Conservation (phyloP, 345 rosid species). For the Turnera subulata region DNA sequence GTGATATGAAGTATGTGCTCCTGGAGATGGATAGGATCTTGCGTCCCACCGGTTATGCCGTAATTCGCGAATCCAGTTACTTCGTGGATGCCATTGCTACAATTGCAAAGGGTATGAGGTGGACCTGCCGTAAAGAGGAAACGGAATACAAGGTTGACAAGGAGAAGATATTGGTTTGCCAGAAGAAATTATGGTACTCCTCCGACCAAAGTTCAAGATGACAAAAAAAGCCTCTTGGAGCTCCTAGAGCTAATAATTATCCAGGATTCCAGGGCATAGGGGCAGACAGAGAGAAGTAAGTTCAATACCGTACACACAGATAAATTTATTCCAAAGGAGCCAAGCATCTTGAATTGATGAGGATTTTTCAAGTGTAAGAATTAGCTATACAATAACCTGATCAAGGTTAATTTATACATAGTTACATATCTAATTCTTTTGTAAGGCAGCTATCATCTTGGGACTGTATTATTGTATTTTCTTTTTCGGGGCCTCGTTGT, state of each 20-base stretch:
- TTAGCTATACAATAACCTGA: too few species aligned
- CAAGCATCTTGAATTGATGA: too few species aligned
- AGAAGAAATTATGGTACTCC: conserved; percentile 84
- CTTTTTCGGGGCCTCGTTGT: too few species aligned
- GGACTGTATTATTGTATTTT: too few species aligned
- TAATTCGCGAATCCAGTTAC: conserved; percentile 79
- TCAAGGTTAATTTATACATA: too few species aligned
- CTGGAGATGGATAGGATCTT: conserved; percentile 91
- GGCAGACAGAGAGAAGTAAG: background rate
- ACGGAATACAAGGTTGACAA: conserved; percentile 56
- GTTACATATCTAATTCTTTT: too few species aligned
- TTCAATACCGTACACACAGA: conserved; percentile 5
- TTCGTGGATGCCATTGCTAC: conserved; percentile 54
- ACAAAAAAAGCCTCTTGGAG: background rate
- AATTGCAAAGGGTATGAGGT: conserved; percentile 75
- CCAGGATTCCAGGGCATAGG: background rate
- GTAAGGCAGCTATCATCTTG: too few species aligned
- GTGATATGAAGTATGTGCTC: conserved; percentile 79
- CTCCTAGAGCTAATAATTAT: background rate
- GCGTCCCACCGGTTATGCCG: conserved; percentile 68
- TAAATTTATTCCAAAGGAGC: too few species aligned
- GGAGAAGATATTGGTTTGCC: conserved; percentile 83
- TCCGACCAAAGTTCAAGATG: conserved; percentile 46
- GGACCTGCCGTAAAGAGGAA: conserved; percentile 76
- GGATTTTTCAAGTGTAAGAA: too few species aligned